Base-by-base conservation (phyloP, 441 rosid genomes). In the Manihot esculenta region DNA sequence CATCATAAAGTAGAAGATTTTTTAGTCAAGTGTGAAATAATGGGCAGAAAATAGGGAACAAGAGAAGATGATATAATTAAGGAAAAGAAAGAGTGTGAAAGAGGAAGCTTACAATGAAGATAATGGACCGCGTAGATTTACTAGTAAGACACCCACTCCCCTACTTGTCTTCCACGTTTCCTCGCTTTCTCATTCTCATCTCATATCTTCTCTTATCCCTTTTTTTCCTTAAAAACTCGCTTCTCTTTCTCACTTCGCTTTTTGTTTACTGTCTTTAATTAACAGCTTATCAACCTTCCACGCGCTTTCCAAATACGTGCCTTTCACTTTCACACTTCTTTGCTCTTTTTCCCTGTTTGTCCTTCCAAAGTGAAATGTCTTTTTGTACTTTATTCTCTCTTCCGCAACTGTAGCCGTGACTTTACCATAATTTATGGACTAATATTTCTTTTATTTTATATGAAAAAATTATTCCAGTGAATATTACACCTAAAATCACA, bases 91-190 rank as follows among this genome's bases (percentile, higher is more conserved):
- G 47, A 10, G 56, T 78, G 77, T 74, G 81, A 74, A 78, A 0
- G 35, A 66, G 66, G 81, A 70, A 70, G 70, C 72, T 66, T 1
- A 38, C 53, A 50, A 30, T 30, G 12, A 41, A 59, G 33, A 27
- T 2, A 18, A 51, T 61, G 51, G 58, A 49, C 74, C 80, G 77
- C 74, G 77, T 73, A 5, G 27, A 51, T 71, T 63, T 27, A 48
- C 53, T 0, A 12, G 26, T 53, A 17, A 63, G 55, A 41, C 51
- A 10, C 60, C 60, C 48, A 3, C 27, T 35, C 27, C 0, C 0
- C 1, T 12, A 10, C 73, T 66, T 66, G 65, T 33, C 0, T 0
- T 23, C 49, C 74, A 72, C 68, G 62, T 57, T 72, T 27, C 70
- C 14, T 0, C 0, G 8, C 62, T 7, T 55, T 26, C 33, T 11